Evolutionary conservation across 148 eudicot species (phyloP), one percentile per base, ranked within the genome.

Genomic region (Nepenthes mirabilis): DNA sequence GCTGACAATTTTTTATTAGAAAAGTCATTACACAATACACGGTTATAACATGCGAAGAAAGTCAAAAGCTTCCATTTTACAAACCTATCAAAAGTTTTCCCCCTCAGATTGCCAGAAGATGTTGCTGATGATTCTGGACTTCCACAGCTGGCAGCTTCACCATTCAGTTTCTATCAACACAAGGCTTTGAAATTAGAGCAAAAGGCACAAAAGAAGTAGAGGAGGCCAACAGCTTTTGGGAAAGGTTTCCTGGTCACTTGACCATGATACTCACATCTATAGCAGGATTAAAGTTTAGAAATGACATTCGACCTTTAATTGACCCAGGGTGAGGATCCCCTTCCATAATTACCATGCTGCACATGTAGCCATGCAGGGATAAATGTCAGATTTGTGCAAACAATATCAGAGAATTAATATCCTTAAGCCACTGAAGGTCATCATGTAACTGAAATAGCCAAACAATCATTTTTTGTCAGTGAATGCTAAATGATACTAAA

Each of bases 251-350:
- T 72, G 54, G 49, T 43, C 43, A 54, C 40, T 63, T 48, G 63
- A 73, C 47, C 59, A 52, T 62, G 66, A 60, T 77, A 81, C 98
- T 85, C 80, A 93, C 98, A 74, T 93, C 96, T 63, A 93, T 75
- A 59, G 78, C 60, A 64, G 99, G 97, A 77, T 89, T 94, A 66
- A 94, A 94, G 65, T 77, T 82, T 70, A 62, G 77, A 73, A 94
- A 89, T 36, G 99, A 94, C 91, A 94, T 89, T 53, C 99, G 82
- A 36, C 99, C 99, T 72, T 72, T 82, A 50, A 75, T 56, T 33
- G 79, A 74, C 58, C 84, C 91, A 14, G 97, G 91, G 47, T 75
- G 87, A 54, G 99, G 95, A 76, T 94, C 95, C 66, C 99, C 97
- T 84, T 94, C 99, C 79, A 75, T 58, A 53, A 94, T 77, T 66